Percentiles rank a stretch among this genome's conserved stretches.
phyloP scores from a whole-genome alignment of 805 yeast genomes.

The Yueomyces sinensis region DNA sequence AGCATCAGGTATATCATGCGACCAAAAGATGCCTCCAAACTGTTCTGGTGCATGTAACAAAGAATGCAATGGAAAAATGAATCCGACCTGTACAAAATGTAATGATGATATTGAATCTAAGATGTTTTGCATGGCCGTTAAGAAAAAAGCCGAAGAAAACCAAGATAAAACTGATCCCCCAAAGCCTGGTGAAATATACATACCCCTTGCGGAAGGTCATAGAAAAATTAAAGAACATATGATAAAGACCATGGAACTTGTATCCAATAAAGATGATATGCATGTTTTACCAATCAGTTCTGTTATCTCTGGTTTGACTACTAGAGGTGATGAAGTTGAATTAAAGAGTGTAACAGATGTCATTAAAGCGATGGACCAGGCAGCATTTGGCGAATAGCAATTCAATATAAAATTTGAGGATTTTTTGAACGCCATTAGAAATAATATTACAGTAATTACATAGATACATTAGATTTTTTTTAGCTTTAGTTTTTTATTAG shows the following conservation, averaged over 20 bases:
- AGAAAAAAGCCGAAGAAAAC: neutral
- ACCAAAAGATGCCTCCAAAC: no score
- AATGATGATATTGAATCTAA: neutral
- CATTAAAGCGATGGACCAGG: neutral
- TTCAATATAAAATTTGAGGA: no score
- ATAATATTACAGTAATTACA: no score
- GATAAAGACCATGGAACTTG: conserved; percentile 16
- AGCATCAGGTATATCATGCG: neutral
- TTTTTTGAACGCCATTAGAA: no score
- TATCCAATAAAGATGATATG: neutral
- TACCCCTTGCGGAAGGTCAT: conserved; percentile 85
- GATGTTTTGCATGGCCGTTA: neutral
- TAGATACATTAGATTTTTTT: no score
- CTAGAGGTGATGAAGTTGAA: neutral
- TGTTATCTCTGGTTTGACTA: neutral
- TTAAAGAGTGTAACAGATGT: neutral
- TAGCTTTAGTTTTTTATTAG: no score
- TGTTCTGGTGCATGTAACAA: neutral
- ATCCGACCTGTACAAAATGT: neutral
- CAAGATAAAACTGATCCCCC: neutral
- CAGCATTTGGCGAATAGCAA: no score
- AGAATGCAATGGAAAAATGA: neutral
- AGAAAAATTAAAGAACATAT: conserved; percentile 73
- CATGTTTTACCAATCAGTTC: neutral
- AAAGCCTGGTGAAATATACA: conserved; percentile 26